Evolutionary conservation across 2,329 filamentous ascomycete genomes (phyloP), one percentile per base, ranked within the genome.

Genomic region (Hirsutella rhossiliensis): DNA sequence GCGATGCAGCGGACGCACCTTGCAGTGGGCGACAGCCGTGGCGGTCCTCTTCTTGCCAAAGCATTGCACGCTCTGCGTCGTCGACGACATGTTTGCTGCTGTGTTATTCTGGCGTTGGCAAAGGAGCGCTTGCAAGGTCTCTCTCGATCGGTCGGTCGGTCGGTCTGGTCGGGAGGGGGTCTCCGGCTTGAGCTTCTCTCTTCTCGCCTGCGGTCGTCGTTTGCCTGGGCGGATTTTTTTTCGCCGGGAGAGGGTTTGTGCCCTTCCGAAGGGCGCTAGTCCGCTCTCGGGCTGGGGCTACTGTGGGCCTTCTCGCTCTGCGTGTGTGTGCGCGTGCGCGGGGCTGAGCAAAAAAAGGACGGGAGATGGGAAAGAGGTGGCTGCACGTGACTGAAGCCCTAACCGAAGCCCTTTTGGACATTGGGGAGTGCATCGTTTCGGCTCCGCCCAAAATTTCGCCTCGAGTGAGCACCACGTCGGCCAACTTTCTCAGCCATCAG

Each of bases 41-140:
- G 87, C 87, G 66, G 81, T 88, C 80, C 86, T 87, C 80, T 89
- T 89, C 84, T 96, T 96, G 83, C 89, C 89, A 85, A 97, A 96
- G 85, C 88, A 95, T 81, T 95, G 88, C 64, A 88, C 84, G 72
- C 80, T 84, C 74, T 85, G 82, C 61, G 77, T 74, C 63, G 77
- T 71, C 64, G 81, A 74, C 71, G 84, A 82, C 81, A 87, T 87
- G 71, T 65, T 85, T 75, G 67, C 65, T 64, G 61, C 55, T 57
- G 56, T 47, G 41, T 44, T 45, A 27, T 41, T 31, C 40, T 37
- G 31, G 45, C 45, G 48, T 42, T 46, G 49, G 5, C 43, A 38
- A 44, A 41, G 43, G 45, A 47, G 39, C 44, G 46, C 41, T 36
- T 27, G 45, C 45, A 6, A 17, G 18, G 34, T 36, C 34, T n/a